These are phyloP conservation scores for Kurtzmaniella fragi DNA, from an alignment of 805 yeast genomes.

Conservation along the genomic window DNA sequence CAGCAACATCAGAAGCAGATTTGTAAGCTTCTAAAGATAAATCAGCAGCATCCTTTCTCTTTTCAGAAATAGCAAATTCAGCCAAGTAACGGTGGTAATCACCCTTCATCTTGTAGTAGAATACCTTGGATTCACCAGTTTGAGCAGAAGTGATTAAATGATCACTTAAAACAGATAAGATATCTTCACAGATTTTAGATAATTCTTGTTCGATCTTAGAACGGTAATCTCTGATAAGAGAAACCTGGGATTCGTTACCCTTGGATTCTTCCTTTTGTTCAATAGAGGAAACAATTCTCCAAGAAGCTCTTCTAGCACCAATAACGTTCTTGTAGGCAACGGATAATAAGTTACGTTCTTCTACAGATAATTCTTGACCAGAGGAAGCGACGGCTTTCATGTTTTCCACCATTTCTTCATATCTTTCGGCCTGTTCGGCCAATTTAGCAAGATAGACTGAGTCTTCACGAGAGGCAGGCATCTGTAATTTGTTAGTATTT, in stretches of 20 bases:
- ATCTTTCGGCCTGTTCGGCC: constrained; percentile 99
- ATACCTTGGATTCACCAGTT: constrained; percentile 96
- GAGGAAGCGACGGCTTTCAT: constrained; percentile 97
- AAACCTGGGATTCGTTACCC: constrained; percentile 88
- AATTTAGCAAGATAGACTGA: constrained; percentile 96
- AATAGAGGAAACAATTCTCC: constrained; percentile 98
- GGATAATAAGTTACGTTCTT: constrained; percentile 94
- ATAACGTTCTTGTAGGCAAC: constrained; percentile 98
- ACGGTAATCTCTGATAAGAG: constrained; percentile 89
- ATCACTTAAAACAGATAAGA: constrained; percentile 77
- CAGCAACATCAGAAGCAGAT: constrained; percentile 95
- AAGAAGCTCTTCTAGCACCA: constrained; percentile 98
- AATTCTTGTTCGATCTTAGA: constrained; percentile 90
- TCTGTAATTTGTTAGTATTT: constrained; percentile 14
- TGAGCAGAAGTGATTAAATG: constrained; percentile 92
- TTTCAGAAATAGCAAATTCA: constrained; percentile 88
- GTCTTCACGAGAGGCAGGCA: constrained; percentile 93
- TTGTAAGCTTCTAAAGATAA: constrained; percentile 91
- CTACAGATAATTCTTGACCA: constrained; percentile 93
- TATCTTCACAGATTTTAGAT: constrained; percentile 90
- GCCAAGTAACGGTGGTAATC: constrained; percentile 99
- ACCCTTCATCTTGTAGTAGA: constrained; percentile 99
- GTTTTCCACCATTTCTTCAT: constrained; percentile 98
- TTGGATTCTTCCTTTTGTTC: constrained; percentile 98
- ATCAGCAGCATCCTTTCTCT: constrained; percentile 89